Percentiles rank a stretch among this genome's conserved stretches.
Conservation (phyloP, 2,329 filamentous ascomycete genomes). For the Nemania sp. region DNA sequence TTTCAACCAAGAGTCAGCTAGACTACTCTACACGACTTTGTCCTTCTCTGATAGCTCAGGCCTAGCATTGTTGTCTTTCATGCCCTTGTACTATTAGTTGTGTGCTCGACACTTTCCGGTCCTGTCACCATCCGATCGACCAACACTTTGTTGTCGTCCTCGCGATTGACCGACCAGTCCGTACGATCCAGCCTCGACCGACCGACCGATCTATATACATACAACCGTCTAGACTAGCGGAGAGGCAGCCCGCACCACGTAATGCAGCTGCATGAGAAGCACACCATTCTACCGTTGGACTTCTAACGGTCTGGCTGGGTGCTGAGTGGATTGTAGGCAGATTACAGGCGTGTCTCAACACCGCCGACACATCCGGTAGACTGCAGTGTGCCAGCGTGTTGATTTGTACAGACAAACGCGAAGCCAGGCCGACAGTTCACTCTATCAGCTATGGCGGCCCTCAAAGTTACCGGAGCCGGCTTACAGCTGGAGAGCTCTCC, state of each 20-base stretch:
- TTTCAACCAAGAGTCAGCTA: slow-evolving; percentile 36
- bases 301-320: slow-evolving; percentile 40
- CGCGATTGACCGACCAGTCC: no score
- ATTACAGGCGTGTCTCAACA: slow-evolving; percentile 24
- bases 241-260: slow-evolving; percentile 35
- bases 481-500: slow-evolving; percentile 59
- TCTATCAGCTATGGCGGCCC: slow-evolving; percentile 51
- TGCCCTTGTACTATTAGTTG: slow-evolving; percentile 12
- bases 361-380: slow-evolving; percentile 9
- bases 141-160: slow-evolving; percentile 6
- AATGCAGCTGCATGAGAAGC: slow-evolving; percentile 39
- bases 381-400: neutral
- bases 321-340: slow-evolving; percentile 36
- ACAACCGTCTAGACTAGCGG: slow-evolving; percentile 11
- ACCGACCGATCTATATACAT: neutral
- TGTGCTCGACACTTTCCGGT: neutral
- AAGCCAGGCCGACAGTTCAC: slow-evolving; percentile 19
- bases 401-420: slow-evolving; percentile 7
- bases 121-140: neutral
- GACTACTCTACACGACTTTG: slow-evolving; percentile 34
- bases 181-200: slow-evolving; percentile 14
- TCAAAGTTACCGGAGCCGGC: slow-evolving; percentile 61
- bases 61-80: slow-evolving; percentile 20
- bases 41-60: slow-evolving; percentile 28
- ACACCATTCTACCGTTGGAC: slow-evolving; percentile 40